Evolutionary conservation across 1,284 basidiomycete genomes (phyloP).

Genomic region (Fomitopsis betulina): DNA sequence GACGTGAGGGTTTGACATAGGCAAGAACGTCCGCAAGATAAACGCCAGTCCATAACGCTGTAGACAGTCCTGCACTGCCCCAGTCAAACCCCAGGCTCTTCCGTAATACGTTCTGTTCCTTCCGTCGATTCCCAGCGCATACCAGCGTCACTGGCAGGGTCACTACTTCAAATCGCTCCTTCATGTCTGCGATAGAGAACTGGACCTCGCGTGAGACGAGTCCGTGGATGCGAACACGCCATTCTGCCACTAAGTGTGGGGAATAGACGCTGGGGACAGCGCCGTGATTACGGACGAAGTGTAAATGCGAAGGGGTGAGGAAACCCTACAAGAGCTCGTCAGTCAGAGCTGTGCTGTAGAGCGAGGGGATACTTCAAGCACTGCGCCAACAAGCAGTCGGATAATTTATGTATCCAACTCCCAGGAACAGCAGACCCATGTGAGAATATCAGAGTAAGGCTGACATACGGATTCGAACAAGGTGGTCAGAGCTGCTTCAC

Average conservation of each 20-base stretch:
- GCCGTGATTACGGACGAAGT: constrained; percentile 68
- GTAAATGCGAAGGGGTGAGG: constrained; percentile 58
- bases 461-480: constrained; percentile 38
- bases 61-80: constrained; percentile 50
- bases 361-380: too few species aligned
- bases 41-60: constrained; percentile 65
- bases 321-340: constrained; percentile 38
- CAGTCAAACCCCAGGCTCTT: constrained; percentile 61
- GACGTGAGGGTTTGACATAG: constrained; percentile 38
- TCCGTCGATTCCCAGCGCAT: constrained; percentile 66
- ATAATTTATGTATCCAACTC: background rate
- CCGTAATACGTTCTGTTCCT: constrained; percentile 66
- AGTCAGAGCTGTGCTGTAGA: background rate
- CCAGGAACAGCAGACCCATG: too few species aligned
- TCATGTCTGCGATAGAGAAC: constrained; percentile 43
- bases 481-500: constrained; percentile 45
- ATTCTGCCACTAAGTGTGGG: constrained; percentile 32
- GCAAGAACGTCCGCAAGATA: constrained; percentile 57
- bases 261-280: constrained; percentile 49
- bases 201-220: constrained; percentile 38
- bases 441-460: background rate
- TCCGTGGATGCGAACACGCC: constrained; percentile 51
- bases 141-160: constrained; percentile 64
- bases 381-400: too few species aligned
- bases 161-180: constrained; percentile 44